Base-by-base conservation (phyloP, 1,139 yeast genomes). In the Chernovozyma sophiae-reginae region DNA sequence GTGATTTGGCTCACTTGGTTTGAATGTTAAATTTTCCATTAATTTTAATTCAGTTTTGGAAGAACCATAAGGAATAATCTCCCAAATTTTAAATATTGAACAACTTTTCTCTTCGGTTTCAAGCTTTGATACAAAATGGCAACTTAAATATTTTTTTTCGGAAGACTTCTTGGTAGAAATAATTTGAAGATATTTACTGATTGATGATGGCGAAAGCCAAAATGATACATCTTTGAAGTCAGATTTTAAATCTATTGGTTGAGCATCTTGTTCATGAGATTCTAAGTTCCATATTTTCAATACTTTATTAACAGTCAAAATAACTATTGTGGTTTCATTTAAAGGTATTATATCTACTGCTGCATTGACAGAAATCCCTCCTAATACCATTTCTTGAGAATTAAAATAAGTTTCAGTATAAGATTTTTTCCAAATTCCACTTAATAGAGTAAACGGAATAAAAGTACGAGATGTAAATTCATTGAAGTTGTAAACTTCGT, bases 211-310 rank as follows among this genome's bases (percentile, higher is more conserved):
- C 4, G 63, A 53, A 15, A 68, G 47, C 70, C 70, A 63, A 22
- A 41, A 38, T 2, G 53, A 38, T 5, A 43, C 42, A 11, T 50
- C 33, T 17, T 25, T 33, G 13, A 35, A 36, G 24, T 34, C 36
- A 20, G 49, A 48, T 23, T 41, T 39, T 30, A 60, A 44, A 22
- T 44, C 41, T 3, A 55, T 44, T 2, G 53, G 47, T 4, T 42
- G 30, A 11, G 40, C 36, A 1, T 46, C 36, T 31, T 50, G 52
- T 30, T 46, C 52, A 42, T 71, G 75, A 2, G 65, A 48, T 0
- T 48, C 37, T 17, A 79, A 46, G 40, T 74, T 71, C 87, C 89
- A 82, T 20, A 81, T 48, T 46, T 75, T 76, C 31, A 83, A 47
- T 11, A 56, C 56, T 47, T 74, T 76, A 43, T 68, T 63, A n/a